Base-by-base conservation (phyloP, 2,329 filamentous ascomycete species). In the Sarocladium brachiariae region DNA sequence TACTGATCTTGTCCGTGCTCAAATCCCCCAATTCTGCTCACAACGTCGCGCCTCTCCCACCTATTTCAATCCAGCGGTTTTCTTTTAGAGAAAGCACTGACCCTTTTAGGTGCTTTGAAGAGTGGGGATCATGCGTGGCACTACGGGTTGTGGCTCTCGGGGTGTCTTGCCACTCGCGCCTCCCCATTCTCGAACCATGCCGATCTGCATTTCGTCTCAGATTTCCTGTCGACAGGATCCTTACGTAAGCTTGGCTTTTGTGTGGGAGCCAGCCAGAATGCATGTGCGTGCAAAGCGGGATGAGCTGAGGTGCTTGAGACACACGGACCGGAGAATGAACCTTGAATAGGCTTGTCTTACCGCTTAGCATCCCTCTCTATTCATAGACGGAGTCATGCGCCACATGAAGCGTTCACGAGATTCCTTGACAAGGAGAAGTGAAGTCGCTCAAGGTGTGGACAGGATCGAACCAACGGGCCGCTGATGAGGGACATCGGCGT, bases 361-460 rank as follows among this genome's bases (percentile, higher is more conserved):
- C 35, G 33, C 16, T 39, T n/a, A 18, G 8, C 7, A 9, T 39
- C 18, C 35, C 27, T 30, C 27, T 30, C n/a, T n/a, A n/a, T n/a
- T n/a, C n/a, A 16, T 43, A 4, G 23, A 7, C 27, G 21, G n/a
- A 21, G 21, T 25, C 7, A 13, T 24, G 39, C 16, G 33, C 35
- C 35, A 21, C 18, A 19, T 39, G 39, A 25, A 43, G 39, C n/a
- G 21, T 3, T 43, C 23, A 23, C 27, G 39, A 51, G n/a, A 41
- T 48, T n/a, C 31, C 48, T 4, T 48, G 39, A 19, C 50, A 50
- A 6, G 51, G 38, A 43, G 49, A 53, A 13, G 51, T 53, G 41
- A 50, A 53, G 34, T 53, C 51, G 43, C 51, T 53, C 39, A 27
- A 25, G 21, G n/a, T 27, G 27, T 21, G 43, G 21, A 31, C 43